phyloP scores from a whole-genome alignment of 768 basidiomycete genomes.

The Tricholoma hemisulphureum region DNA sequence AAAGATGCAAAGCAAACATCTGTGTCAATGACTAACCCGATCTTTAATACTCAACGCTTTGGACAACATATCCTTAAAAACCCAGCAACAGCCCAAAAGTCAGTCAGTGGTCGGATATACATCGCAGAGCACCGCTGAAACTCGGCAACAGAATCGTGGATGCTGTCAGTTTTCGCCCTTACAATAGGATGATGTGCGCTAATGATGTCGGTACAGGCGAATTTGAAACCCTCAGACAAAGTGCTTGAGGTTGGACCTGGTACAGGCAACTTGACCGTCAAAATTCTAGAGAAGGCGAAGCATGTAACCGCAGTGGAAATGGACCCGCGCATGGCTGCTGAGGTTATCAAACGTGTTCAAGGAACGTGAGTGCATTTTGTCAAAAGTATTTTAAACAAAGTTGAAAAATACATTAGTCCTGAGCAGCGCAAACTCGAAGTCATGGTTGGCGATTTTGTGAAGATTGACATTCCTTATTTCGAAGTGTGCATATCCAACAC shows the following conservation, averaged over 20 bases:
- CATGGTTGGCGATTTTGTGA: constrained; percentile 96
- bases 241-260: constrained; percentile 98
- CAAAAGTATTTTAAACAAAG: neutral
- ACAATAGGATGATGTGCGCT: neutral
- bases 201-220: constrained; percentile 54
- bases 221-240: constrained; percentile 89
- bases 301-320: constrained; percentile 93
- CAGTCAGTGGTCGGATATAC: constrained; percentile 45
- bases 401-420: constrained; percentile 53
- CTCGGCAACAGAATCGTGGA: constrained; percentile 39
- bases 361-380: constrained; percentile 74
- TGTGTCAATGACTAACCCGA: constrained; percentile 69
- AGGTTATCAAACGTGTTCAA: constrained; percentile 94
- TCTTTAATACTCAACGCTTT: constrained; percentile 93
- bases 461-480: constrained; percentile 96
- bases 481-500: constrained; percentile 99
- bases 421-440: constrained; percentile 95
- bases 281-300: constrained; percentile 91
- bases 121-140: constrained; percentile 4
- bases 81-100: constrained; percentile 88
- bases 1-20: constrained; percentile 45
- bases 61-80: constrained; percentile 99
- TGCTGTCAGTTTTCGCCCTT: constrained; percentile 31
- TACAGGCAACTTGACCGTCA: constrained; percentile 93
- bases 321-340: constrained; percentile 99